These are phyloP conservation scores for Sporothrix brunneoviolacea DNA, from an alignment of 2,329 filamentous ascomycete genomes.

Conservation along the genomic window DNA sequence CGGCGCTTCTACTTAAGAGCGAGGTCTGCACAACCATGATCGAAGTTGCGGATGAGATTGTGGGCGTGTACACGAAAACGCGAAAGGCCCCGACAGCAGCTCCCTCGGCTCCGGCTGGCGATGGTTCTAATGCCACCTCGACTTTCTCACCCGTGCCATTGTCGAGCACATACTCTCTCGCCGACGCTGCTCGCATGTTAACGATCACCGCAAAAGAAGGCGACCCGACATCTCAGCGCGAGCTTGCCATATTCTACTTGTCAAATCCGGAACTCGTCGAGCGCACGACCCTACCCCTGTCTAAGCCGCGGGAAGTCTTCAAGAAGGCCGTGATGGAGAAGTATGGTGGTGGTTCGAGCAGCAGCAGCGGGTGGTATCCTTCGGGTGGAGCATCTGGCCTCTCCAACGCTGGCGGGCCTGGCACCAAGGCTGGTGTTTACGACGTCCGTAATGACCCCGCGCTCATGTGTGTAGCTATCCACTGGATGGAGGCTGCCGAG, in stretches of 20 bases:
- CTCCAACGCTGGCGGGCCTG: constrained; percentile 10
- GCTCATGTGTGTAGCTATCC: constrained; percentile 87
- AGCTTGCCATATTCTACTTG: constrained; percentile 88
- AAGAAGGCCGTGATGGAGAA: constrained; percentile 78
- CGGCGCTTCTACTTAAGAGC: constrained; percentile 80
- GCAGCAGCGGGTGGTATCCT: constrained; percentile 15
- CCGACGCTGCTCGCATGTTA: constrained; percentile 82
- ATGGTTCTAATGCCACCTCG: neutral
- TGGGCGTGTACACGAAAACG: constrained; percentile 55
- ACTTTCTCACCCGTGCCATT: constrained; percentile 30
- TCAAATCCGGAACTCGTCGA: constrained; percentile 81
- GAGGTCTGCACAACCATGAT: constrained; percentile 78
- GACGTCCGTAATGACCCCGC: constrained; percentile 68
- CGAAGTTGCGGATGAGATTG: constrained; percentile 50
- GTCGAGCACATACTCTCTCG: constrained; percentile 58
- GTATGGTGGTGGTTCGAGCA: constrained; percentile 32
- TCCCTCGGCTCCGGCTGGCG: constrained; percentile 3
- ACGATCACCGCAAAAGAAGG: constrained; percentile 92
- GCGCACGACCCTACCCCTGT: constrained; percentile 74
- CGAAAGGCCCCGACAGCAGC: constrained; percentile 17
- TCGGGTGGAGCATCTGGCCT: neutral
- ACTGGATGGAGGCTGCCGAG: constrained; percentile 93
- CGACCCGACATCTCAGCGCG: constrained; percentile 78
- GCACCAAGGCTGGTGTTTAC: constrained; percentile 30
- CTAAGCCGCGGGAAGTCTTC: constrained; percentile 81